Percentiles rank a stretch among this genome's conserved stretches.
These are phyloP conservation scores for Nymphaea thermarum DNA, from an alignment of 164 flowering plant genomes.

Conservation along the genomic window DNA sequence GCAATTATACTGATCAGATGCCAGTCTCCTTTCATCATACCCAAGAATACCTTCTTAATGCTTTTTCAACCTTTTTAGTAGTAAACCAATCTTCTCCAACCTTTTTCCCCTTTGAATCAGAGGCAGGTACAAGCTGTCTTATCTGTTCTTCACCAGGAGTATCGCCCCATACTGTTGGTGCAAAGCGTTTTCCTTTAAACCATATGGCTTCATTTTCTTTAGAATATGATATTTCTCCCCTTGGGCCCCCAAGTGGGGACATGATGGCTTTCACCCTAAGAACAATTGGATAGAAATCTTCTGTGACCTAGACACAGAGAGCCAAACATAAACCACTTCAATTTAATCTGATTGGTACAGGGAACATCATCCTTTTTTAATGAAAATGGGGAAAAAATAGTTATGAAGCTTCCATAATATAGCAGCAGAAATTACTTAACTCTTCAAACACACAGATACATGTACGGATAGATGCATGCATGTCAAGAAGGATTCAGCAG, in stretches of 20 bases:
- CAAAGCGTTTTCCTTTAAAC: constrained; percentile 91
- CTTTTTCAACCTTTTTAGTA: constrained; percentile 75
- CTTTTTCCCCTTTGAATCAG: constrained; percentile 87
- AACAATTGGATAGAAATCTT: constrained; percentile 83
- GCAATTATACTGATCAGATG: not conserved
- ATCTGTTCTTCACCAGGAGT: constrained; percentile 89
- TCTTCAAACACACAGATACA: too few species aligned
- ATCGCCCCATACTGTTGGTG: constrained; percentile 71
- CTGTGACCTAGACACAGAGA: constrained; percentile 35
- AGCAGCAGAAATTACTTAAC: too few species aligned
- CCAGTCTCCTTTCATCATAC: not conserved
- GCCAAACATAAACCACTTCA: not conserved
- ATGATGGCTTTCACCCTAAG: constrained; percentile 62
- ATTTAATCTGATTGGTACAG: not conserved
- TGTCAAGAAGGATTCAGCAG: too few species aligned
- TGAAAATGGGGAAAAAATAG: too few species aligned
- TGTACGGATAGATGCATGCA: too few species aligned
- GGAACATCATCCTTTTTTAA: not conserved
- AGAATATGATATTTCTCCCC: constrained; percentile 78
- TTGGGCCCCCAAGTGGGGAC: constrained; percentile 85
- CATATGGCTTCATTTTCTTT: constrained; percentile 93
- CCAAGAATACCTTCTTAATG: constrained; percentile 45
- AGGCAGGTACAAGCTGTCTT: constrained; percentile 70
- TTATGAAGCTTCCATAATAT: too few species aligned
- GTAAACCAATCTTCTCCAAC: constrained; percentile 99